Base-by-base conservation (phyloP, 305 asterid species). In the Solanum hybrid region DNA sequence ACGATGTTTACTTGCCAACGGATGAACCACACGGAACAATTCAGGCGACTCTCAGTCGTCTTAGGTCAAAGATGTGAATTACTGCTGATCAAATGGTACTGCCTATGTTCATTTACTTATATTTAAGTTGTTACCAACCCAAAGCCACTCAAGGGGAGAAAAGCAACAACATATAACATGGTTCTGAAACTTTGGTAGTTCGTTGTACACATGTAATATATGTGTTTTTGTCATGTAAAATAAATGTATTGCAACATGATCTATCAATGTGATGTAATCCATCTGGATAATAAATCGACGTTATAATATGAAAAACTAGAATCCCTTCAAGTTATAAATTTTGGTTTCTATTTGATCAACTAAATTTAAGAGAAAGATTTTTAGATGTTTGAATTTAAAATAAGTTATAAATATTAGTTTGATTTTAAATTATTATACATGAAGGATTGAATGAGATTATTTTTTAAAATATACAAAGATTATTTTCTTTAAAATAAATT, bases 1-100 rank as follows among this genome's bases (percentile, higher is more conserved):
- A 97, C 86, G 99, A 97, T 86, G 98, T 96, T 12, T 97, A 87
- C 90, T 89, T 96, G 88, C 99, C 99, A 29, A 95, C 97, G 11
- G 99, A 97, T 88, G 98, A 97, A 92, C 99, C 99, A 22, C 99
- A 96, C 26, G 99, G 99, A 71, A 90, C 99, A 10, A 97, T 96
- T 77, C 98, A 97, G 94, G 99, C 99, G 20, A 95, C 93, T 88
- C 91, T 96, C 75, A 94, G 96, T 89, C 98, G 99, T 91, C 87
- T 90, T 64, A 93, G 90, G 51, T 97, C 99, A 1, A 96, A 93
- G 92, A 91, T 97, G 94, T 97, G 95, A 94, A 91, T 29, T 46
- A 40, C 89, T 64, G 73, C 40, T 78, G 36, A 88, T 77, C 26
- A 56, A 56, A 56, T 56, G 69, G 69, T 56, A 56, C 69, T 56